A percentile compares a stretch with the other conserved stretches of the same genome.
Evolutionary conservation across 2,329 filamentous ascomycete genomes (phyloP).

Genomic region (Fusarium metavorans): DNA sequence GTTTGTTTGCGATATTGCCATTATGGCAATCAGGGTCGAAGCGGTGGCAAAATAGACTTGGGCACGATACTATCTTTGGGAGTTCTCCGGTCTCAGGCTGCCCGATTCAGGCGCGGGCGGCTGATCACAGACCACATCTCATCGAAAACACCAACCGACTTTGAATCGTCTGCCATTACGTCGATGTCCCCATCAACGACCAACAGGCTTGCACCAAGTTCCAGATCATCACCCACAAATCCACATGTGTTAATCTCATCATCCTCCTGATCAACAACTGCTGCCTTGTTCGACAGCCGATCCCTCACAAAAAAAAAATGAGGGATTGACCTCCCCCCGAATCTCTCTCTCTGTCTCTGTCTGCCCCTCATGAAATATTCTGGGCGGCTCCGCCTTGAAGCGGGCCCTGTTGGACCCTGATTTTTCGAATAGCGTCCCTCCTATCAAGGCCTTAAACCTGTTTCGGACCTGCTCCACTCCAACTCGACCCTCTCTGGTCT

Average conservation of each 20-base stretch:
- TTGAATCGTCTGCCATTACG: not conserved
- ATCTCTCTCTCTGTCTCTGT: not conserved
- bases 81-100: not conserved
- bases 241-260: constrained; percentile 1
- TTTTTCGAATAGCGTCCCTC: not conserved
- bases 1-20: not conserved
- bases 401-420: constrained; percentile 3
- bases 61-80: not conserved
- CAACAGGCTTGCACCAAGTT: not conserved
- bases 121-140: not conserved
- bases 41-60: constrained; percentile 13
- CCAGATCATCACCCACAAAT: constrained; percentile 22
- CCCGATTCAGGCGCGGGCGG: not conserved
- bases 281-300: not conserved
- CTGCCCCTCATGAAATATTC: constrained; percentile 6
- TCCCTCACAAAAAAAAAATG: not conserved
- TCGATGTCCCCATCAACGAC: constrained; percentile 8
- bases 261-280: constrained; percentile 1
- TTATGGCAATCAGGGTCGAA: not conserved
- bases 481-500: not conserved
- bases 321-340: not conserved
- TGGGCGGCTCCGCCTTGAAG: constrained; percentile 17
- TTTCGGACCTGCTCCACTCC: not conserved
- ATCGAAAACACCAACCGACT: constrained; percentile 6
- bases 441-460: not conserved